These are phyloP conservation scores for Thalassiosira delicatula DNA, from an alignment of 352 stramenopile genomes.

Conservation along the genomic window DNA sequence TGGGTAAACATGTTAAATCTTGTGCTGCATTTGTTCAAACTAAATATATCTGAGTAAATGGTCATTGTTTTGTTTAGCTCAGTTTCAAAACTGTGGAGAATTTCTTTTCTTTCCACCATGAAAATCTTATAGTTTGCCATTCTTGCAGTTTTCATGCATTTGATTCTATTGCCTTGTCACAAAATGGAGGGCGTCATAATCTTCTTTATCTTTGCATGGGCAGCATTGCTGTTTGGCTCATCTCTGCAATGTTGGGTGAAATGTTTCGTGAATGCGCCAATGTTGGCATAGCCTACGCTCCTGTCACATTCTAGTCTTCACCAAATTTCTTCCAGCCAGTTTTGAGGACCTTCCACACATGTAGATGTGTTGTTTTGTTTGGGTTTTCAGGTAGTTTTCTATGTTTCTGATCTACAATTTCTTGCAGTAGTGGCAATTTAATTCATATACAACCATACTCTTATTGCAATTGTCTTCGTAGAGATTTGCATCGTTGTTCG, in stretches of 20 bases:
- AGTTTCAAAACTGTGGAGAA: not conserved
- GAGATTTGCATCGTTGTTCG: not conserved
- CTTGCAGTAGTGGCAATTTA: not conserved
- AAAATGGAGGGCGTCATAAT: not conserved
- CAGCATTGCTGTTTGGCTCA: not conserved
- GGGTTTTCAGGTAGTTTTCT: too few relatives aligned
- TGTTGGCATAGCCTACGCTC: not conserved
- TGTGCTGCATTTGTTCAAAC: slow-evolving; percentile 9
- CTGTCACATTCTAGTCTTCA: not conserved
- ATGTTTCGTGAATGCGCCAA: slow-evolving; percentile 6
- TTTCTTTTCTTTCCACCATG: not conserved
- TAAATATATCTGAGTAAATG: slow-evolving; percentile 9
- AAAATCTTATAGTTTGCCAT: not conserved
- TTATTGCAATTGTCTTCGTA: not conserved
- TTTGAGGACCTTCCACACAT: slow-evolving; percentile 11
- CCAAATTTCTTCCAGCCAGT: not conserved
- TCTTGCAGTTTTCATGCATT: not conserved
- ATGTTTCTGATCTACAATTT: too few relatives aligned
- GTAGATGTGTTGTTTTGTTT: not conserved
- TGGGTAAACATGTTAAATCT: too few relatives aligned
- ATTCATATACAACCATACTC: not conserved
- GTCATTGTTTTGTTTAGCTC: not conserved
- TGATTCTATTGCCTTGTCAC: not conserved
- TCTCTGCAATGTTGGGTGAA: not conserved
- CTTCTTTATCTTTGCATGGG: not conserved